These are phyloP conservation scores for Fusarium setosum DNA, from an alignment of 2,329 filamentous ascomycete species.

Conservation along the genomic window DNA sequence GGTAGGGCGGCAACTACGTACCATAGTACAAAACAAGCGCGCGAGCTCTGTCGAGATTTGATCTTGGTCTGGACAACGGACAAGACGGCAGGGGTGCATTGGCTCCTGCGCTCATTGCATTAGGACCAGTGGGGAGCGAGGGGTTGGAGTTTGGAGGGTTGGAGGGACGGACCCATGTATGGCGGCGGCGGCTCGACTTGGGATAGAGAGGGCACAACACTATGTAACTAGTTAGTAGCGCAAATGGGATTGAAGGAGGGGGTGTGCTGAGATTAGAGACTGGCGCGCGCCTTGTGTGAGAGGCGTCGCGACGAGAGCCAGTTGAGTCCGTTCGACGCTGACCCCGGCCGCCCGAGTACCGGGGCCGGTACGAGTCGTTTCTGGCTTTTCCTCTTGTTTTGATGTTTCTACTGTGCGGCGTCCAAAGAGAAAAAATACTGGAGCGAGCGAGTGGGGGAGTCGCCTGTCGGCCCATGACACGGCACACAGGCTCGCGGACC, in stretches of 20 bases:
- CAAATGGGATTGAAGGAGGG: constrained; percentile 39
- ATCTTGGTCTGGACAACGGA: constrained; percentile 45
- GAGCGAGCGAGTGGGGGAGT: constrained; percentile 30
- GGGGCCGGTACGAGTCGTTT: constrained; percentile 32
- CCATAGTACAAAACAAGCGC: constrained; percentile 41
- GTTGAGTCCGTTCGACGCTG: constrained; percentile 39
- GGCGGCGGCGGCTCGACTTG: constrained; percentile 46
- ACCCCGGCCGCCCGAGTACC: constrained; percentile 41
- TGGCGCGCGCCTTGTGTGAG: constrained; percentile 35
- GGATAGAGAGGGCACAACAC: constrained; percentile 40
- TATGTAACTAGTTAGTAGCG: constrained; percentile 40
- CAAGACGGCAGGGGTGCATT: constrained; percentile 45
- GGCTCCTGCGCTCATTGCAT: constrained; percentile 43
- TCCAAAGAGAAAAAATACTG: constrained; percentile 25
- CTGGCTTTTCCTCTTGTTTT: constrained; percentile 32
- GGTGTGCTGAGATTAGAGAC: constrained; percentile 38
- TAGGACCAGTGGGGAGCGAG: constrained; percentile 45
- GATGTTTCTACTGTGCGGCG: constrained; percentile 32
- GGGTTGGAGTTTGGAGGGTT: constrained; percentile 44
- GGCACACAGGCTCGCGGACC: constrained; percentile 30
- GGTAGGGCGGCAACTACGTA: constrained; percentile 41
- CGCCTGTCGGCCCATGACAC: constrained; percentile 23
- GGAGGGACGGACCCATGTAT: constrained; percentile 43
- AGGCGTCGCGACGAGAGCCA: constrained; percentile 38
- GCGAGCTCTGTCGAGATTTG: constrained; percentile 44